These are phyloP conservation scores for Raffaelea ambrosiae DNA, from an alignment of 2,329 filamentous ascomycete species.

Conservation along the genomic window DNA sequence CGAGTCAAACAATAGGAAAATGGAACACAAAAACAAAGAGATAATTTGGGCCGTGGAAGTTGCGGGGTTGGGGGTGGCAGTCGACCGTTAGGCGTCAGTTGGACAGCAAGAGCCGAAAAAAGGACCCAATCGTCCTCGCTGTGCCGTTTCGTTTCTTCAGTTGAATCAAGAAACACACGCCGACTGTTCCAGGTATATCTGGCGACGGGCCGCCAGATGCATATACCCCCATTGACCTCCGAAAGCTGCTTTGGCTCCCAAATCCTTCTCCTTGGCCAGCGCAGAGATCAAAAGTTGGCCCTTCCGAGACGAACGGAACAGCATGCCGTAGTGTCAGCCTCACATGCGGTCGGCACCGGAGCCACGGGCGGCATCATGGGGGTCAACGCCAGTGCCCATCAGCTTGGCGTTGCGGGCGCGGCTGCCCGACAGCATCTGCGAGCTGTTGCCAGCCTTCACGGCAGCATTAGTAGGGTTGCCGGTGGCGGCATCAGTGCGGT, in stretches of 20 bases:
- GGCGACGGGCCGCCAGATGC: too few species aligned
- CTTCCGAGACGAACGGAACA: too few species aligned
- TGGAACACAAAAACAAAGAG: neutral
- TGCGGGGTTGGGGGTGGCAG: too few species aligned
- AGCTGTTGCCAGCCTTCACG: conserved; percentile 47
- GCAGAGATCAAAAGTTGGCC: neutral
- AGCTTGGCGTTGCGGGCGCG: conserved; percentile 79
- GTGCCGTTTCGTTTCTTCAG: neutral
- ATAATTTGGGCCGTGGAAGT: conserved; percentile 11
- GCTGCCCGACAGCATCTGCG: conserved; percentile 60
- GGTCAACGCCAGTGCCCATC: conserved; percentile 47
- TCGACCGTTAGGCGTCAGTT: too few species aligned
- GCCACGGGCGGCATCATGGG: conserved; percentile 65
- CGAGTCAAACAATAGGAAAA: neutral
- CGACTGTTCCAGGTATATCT: too few species aligned
- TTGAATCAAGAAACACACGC: neutral
- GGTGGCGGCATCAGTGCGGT: conserved; percentile 57
- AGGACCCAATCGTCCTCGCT: neutral
- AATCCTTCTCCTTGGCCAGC: neutral
- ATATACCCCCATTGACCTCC: conserved; percentile 20
- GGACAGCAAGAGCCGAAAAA: neutral
- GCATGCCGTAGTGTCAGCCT: conserved; percentile 35
- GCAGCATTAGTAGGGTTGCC: conserved; percentile 45
- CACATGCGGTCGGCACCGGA: conserved; percentile 90
- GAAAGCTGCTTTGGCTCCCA: too few species aligned